Conservation (phyloP, 257 asterid species). For the Lycium ferocissimum region DNA sequence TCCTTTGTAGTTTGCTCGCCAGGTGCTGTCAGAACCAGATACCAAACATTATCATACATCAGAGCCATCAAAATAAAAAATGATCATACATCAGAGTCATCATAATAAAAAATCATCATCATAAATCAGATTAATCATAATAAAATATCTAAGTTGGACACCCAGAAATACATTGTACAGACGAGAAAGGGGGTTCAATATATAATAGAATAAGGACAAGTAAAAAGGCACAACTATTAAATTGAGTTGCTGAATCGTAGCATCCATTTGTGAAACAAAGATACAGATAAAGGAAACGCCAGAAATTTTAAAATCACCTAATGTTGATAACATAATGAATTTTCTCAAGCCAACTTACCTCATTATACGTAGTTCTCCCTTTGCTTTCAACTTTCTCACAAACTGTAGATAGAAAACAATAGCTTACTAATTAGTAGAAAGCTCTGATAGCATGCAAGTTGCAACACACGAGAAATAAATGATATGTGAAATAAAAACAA, state of each 20-base stretch:
- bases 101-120: not conserved
- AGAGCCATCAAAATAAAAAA: not conserved
- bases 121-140: not conserved
- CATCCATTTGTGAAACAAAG: not conserved
- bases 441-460: slow-evolving; percentile 5
- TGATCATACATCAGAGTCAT: not conserved
- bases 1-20: not conserved
- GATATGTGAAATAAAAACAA: not conserved
- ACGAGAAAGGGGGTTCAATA: not conserved
- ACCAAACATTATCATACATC: not conserved
- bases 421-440: slow-evolving; percentile 34
- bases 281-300: not conserved
- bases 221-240: slow-evolving; percentile 9
- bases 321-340: slow-evolving; percentile 1
- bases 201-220: not conserved
- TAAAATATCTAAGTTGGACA: not conserved
- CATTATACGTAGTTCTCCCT: slow-evolving; percentile 98
- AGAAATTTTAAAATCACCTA: not conserved
- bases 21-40: not conserved
- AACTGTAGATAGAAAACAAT: slow-evolving; percentile 57
- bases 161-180: not conserved
- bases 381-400: slow-evolving; percentile 99
- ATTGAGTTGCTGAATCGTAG: not conserved
- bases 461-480: not conserved
- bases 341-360: slow-evolving; percentile 59